A percentile compares a stretch with the other conserved stretches of the same genome.
phyloP scores from a whole-genome alignment of 2,329 filamentous ascomycete genomes.

The Cadophora luteo-olivacea region DNA sequence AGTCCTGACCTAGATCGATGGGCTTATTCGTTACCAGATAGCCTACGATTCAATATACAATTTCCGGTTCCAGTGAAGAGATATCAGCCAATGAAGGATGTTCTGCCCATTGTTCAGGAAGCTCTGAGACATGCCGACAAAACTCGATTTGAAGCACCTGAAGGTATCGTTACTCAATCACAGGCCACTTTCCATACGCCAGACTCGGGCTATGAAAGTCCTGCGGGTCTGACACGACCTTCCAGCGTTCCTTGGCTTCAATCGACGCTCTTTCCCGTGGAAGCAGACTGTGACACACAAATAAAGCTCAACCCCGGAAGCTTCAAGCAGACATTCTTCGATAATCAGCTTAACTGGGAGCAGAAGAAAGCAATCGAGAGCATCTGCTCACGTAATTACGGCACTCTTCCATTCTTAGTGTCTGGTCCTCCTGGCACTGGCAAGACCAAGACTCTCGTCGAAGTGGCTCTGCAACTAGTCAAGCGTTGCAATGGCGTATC shows the following conservation, averaged over 20 bases:
- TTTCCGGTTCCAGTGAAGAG: conserved; percentile 29
- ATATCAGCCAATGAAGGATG: conserved; percentile 27
- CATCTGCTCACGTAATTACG: conserved; percentile 30
- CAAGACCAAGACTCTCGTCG: conserved; percentile 34
- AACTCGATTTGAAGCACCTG: background rate
- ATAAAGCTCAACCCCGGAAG: conserved; percentile 25
- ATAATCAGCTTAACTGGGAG: conserved; percentile 32
- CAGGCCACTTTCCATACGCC: background rate
- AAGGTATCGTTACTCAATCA: background rate
- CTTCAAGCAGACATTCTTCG: conserved; percentile 28
- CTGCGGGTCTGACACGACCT: background rate
- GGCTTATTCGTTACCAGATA: background rate
- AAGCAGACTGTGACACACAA: conserved; percentile 25
- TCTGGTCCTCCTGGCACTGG: conserved; percentile 35
- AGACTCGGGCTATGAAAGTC: background rate
- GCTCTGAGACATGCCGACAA: conserved; percentile 9
- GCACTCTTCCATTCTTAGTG: conserved; percentile 32
- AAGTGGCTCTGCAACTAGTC: conserved; percentile 31
- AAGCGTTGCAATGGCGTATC: conserved; percentile 21
- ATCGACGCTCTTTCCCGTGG: conserved; percentile 30
- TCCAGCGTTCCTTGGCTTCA: conserved; percentile 23
- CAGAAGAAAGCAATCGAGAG: conserved; percentile 32
- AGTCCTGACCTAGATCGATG: background rate
- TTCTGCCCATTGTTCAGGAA: conserved; percentile 29
- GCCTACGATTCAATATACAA: conserved; percentile 28